phyloP scores from a whole-genome alignment of 2,329 filamentous ascomycete species.

The Penicillium sp. region DNA sequence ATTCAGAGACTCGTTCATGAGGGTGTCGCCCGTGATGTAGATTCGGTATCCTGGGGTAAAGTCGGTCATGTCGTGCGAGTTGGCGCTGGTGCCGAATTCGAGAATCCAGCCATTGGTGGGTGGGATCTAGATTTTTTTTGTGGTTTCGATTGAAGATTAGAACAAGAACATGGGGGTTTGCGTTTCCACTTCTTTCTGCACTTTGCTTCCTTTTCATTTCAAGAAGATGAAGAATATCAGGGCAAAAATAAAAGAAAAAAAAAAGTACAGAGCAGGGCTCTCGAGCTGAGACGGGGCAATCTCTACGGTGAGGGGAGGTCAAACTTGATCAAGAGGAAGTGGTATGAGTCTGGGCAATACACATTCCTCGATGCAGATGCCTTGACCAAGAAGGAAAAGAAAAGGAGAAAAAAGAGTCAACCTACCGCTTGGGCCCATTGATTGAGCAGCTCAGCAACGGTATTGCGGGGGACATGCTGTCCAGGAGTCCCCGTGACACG shows the following conservation, averaged over 20 bases:
- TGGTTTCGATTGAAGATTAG: no score
- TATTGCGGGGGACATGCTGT: conserved; percentile 52
- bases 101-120: conserved; percentile 64
- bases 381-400: no score
- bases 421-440: conserved; percentile 41
- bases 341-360: no score
- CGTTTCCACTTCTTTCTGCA: no score
- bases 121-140: conserved; percentile 41
- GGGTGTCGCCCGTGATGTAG: conserved; percentile 62
- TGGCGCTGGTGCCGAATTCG: conserved; percentile 49
- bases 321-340: no score
- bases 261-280: no score
- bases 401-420: neutral
- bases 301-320: no score
- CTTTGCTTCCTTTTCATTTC: no score
- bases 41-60: conserved; percentile 52
- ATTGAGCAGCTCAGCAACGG: conserved; percentile 39
- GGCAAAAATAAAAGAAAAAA: neutral
- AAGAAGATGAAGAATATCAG: no score
- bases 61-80: conserved; percentile 9
- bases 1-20: conserved; percentile 57
- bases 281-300: no score
- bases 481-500: conserved; percentile 60
- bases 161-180: no score
- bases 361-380: no score